Evolutionary conservation across 2,329 filamentous ascomycete species (phyloP).

Genomic region (Cordyceps pruinosa): DNA sequence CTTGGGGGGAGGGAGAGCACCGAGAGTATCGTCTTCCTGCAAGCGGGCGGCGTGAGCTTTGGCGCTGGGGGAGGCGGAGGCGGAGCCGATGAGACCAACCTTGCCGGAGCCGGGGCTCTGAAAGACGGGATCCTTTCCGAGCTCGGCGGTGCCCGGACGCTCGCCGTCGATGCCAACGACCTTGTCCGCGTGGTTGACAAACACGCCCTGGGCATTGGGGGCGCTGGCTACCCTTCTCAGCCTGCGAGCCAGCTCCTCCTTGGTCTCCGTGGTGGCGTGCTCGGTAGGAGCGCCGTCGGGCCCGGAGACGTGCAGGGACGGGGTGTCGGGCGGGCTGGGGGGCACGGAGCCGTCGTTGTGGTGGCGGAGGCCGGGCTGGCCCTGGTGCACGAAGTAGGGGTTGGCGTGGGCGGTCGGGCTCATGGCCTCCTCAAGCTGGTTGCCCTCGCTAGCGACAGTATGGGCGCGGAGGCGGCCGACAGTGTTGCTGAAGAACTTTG

Average conservation of each 20-base stretch:
- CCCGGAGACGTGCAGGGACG: constrained; percentile 66
- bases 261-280: constrained; percentile 69
- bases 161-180: constrained; percentile 44
- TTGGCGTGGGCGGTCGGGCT: constrained; percentile 93
- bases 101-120: constrained; percentile 40
- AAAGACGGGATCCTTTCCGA: constrained; percentile 72
- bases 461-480: constrained; percentile 83
- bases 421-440: constrained; percentile 78
- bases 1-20: constrained; percentile 56
- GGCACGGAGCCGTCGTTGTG: constrained; percentile 92
- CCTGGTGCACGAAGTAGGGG: constrained; percentile 95
- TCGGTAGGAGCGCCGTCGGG: constrained; percentile 57
- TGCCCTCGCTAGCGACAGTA: constrained; percentile 88
- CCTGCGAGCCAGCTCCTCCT: constrained; percentile 90
- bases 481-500: constrained; percentile 78
- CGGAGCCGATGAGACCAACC: constrained; percentile 29
- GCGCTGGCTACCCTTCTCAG: constrained; percentile 90
- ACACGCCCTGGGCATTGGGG: constrained; percentile 92
- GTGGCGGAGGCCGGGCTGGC: constrained; percentile 85
- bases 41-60: constrained; percentile 31
- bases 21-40: constrained; percentile 45
- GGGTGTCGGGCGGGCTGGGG: constrained; percentile 86
- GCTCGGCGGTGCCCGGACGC: constrained; percentile 76
- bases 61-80: constrained; percentile 21
- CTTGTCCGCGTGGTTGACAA: constrained; percentile 41